phyloP scores from a whole-genome alignment of 208 protist species.

The Trypanosoma boissoni region DNA sequence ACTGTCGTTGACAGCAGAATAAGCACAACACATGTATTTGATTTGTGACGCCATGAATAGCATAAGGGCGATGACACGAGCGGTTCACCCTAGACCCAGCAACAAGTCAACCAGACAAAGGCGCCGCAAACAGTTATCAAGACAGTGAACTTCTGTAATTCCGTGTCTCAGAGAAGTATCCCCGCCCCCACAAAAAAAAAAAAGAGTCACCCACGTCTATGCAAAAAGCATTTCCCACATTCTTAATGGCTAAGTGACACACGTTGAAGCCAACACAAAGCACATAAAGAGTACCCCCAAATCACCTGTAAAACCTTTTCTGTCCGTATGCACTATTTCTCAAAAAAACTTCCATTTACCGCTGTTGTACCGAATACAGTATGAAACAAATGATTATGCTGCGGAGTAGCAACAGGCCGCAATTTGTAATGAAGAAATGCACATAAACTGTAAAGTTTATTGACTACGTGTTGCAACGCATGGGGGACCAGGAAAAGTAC shows the following conservation, averaged over 20 bases:
- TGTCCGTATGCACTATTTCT: slow-evolving; percentile 86
- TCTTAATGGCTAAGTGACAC: slow-evolving; percentile 86
- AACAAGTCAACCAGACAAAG: slow-evolving; percentile 88
- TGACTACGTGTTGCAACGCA: slow-evolving; percentile 46
- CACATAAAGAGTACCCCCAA: slow-evolving; percentile 75
- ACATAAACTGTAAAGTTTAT: slow-evolving; percentile 64
- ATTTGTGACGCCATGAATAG: slow-evolving; percentile 59
- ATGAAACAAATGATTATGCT: slow-evolving; percentile 62
- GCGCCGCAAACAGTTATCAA: slow-evolving; percentile 47
- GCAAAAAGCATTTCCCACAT: slow-evolving; percentile 63
- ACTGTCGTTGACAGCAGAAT: slow-evolving; percentile 82
- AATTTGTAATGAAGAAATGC: slow-evolving; percentile 74
- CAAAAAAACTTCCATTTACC: slow-evolving; percentile 89
- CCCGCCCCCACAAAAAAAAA: too few species aligned
- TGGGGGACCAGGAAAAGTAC: slow-evolving; percentile 34
- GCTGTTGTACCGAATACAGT: slow-evolving; percentile 92
- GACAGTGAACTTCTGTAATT: slow-evolving; percentile 78
- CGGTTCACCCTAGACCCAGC: slow-evolving; percentile 90
- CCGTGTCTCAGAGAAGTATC: slow-evolving; percentile 87
- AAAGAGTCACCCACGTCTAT: slow-evolving; percentile 82
- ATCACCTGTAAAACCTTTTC: slow-evolving; percentile 82
- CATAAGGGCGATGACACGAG: slow-evolving; percentile 75
- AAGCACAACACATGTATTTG: slow-evolving; percentile 53
- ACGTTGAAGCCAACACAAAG: slow-evolving; percentile 82
- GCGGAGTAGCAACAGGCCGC: slow-evolving; percentile 72